phyloP scores from a whole-genome alignment of 768 basidiomycete species.

The Lactifluus piperatus region DNA sequence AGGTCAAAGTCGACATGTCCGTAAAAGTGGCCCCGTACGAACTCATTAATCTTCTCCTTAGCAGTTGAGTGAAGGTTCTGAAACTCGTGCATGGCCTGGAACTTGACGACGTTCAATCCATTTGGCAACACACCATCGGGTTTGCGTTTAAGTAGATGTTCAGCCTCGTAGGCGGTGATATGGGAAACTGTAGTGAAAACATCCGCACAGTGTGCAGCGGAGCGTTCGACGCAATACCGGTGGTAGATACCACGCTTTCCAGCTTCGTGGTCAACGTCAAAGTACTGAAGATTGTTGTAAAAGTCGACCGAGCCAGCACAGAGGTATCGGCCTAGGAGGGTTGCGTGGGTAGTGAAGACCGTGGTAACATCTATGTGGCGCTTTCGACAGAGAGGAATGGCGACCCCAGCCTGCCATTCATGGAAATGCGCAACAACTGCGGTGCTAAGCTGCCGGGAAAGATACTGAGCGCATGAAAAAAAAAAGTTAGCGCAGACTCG shows the following conservation, averaged over 20 bases:
- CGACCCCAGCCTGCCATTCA: constrained; percentile 98
- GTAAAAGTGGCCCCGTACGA: constrained; percentile 96
- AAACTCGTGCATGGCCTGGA: constrained; percentile 99
- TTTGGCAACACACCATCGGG: constrained; percentile 96
- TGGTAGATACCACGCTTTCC: constrained; percentile 99
- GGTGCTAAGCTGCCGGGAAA: constrained; percentile 66
- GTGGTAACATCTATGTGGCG: constrained; percentile 97
- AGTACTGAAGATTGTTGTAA: constrained; percentile 99
- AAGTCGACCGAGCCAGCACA: constrained; percentile 98
- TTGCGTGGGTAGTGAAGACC: constrained; percentile 98
- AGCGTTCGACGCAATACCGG: constrained; percentile 94
- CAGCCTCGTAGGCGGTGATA: constrained; percentile 95
- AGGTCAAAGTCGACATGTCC: constrained; percentile 96
- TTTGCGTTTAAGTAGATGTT: constrained; percentile 95
- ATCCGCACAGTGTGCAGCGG: constrained; percentile 90
- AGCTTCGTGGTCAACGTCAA: constrained; percentile 98
- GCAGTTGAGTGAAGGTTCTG: constrained; percentile 88
- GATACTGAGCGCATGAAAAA: constrained; percentile 44
- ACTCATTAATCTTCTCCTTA: constrained; percentile 99
- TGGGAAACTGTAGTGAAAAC: constrained; percentile 98
- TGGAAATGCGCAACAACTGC: constrained; percentile 98
- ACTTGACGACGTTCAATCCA: constrained; percentile 97
- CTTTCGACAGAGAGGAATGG: constrained; percentile 91
- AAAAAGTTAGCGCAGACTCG: constrained; percentile 5
- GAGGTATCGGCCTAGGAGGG: constrained; percentile 94